These are phyloP conservation scores for Boletus subparvulus DNA, from an alignment of 768 basidiomycete species.

Conservation along the genomic window DNA sequence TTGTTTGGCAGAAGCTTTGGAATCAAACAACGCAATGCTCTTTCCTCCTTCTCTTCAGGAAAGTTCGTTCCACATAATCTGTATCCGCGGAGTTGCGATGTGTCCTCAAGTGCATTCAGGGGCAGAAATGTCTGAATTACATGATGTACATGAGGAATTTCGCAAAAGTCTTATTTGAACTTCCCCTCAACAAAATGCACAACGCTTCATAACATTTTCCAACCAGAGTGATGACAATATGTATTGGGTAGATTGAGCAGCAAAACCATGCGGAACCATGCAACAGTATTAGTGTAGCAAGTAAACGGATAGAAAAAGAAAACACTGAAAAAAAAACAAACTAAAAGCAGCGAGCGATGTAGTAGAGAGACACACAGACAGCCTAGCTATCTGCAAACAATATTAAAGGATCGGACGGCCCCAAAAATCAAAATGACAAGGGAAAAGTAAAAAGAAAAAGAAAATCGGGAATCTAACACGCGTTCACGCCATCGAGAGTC, in stretches of 20 bases:
- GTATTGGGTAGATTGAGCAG: constrained; percentile 30
- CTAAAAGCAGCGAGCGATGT: neutral
- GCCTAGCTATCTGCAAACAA: constrained; percentile 9
- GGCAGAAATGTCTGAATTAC: no score
- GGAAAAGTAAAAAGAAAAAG: neutral
- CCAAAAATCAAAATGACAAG: neutral
- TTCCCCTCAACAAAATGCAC: neutral
- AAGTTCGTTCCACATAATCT: neutral
- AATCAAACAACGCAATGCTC: constrained; percentile 23
- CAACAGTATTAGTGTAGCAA: constrained; percentile 23
- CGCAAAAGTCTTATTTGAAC: no score
- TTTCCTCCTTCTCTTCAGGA: neutral
- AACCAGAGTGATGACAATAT: constrained; percentile 18
- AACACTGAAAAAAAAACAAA: neutral
- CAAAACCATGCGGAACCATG: constrained; percentile 22
- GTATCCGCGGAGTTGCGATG: constrained; percentile 9
- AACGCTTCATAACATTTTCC: constrained; percentile 12
- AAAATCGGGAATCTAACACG: constrained; percentile 7
- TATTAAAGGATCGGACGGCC: neutral
- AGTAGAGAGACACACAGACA: constrained; percentile 2
- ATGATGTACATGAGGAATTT: no score
- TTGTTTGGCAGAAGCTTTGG: constrained; percentile 24
- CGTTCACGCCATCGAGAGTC: constrained; percentile 26
- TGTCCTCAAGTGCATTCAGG: no score
- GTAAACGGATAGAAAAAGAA: neutral